A percentile compares a stretch with the other conserved stretches of the same genome.
Evolutionary conservation across 176 grass and related monocot genomes (phyloP).

Genomic region (Dendrocalamus sinicus): DNA sequence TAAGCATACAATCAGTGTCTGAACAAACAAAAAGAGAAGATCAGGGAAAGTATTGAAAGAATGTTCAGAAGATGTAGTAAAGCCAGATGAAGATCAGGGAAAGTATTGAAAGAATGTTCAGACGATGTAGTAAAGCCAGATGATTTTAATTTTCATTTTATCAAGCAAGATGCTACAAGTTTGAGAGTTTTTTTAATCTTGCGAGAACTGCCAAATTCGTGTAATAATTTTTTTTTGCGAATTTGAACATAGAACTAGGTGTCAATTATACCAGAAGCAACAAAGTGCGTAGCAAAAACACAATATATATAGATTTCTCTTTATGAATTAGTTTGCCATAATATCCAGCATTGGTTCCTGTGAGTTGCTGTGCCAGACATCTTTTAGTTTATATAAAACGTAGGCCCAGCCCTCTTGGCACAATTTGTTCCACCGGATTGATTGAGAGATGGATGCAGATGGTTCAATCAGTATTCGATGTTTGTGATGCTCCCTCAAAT

Average conservation of each 20-base stretch:
- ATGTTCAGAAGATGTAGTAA: slow-evolving; percentile 8
- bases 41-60: slow-evolving; percentile 24
- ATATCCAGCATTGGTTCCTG: background rate
- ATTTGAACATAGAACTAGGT: background rate
- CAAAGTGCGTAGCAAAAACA: background rate
- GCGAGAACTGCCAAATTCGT: background rate
- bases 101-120: slow-evolving; percentile 33
- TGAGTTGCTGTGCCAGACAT: background rate
- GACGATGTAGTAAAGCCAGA: background rate
- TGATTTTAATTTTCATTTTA: slow-evolving; percentile 7
- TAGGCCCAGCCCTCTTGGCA: background rate
- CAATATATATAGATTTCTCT: background rate
- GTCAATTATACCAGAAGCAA: background rate
- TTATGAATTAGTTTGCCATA: background rate
- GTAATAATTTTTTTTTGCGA: background rate
- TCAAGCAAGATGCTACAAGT: background rate
- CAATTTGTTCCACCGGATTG: slow-evolving; percentile 14
- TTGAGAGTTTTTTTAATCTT: background rate
- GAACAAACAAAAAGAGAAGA: slow-evolving; percentile 32
- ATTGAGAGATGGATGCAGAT: background rate
- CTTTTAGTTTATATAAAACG: background rate
- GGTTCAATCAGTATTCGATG: background rate
- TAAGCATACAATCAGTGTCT: slow-evolving; percentile 78
- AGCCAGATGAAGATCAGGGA: background rate
- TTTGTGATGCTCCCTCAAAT: background rate